Base-by-base conservation (phyloP, 768 basidiomycete species). In the Thelephora aurantiotincta region DNA sequence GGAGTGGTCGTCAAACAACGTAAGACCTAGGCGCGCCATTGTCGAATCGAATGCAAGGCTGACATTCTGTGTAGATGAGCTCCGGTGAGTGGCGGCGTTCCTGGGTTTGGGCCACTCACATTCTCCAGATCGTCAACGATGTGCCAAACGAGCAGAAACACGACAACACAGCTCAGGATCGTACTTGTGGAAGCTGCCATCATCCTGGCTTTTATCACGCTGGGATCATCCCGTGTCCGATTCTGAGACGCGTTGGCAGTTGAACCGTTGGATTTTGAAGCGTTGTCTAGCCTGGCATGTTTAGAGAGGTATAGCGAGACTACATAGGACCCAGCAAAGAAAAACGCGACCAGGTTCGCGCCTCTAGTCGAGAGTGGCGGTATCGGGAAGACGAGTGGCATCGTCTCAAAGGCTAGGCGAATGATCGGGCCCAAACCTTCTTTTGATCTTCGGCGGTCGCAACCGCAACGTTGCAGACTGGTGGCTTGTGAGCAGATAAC, bases 291-390 rank as follows among this genome's bases (percentile, higher is more conserved):
- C 37, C 84, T 72, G 11, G 78, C 69, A 52, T 73, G 67, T 58
- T 78, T 83, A 30, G 72, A 79, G 49, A 88, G 55, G 63, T 94
- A 94, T 35, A 94, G 69, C 5, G 83, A 84, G 11, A 83, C 86
- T 45, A 96, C 89, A 56, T 93, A 96, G 46, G 71, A 70, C 18
- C 65, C 50, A 2, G 77, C 77, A 56, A 90, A 77, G 44, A 72
- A 57, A 5, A 74, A 60, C 1, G 83, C 77, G 14, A 82, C 62
- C 1, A 68, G 42, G 53, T 84, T 78, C 1, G 81, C 72, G 12
- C 51, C 51, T 12, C 43, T 46, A 5, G 59, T 22, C 12, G 58
- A 49, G 18, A 63, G 50, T 7, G 55, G 53, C 9, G 59, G 56
- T n/a, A 45, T 26, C 6, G 50, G 16, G 33, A 60, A 55, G 18